Evolutionary conservation across 1,284 basidiomycete genomes (phyloP), one percentile per base, ranked within the genome.

Genomic region (Sphaerobolus stellatus): DNA sequence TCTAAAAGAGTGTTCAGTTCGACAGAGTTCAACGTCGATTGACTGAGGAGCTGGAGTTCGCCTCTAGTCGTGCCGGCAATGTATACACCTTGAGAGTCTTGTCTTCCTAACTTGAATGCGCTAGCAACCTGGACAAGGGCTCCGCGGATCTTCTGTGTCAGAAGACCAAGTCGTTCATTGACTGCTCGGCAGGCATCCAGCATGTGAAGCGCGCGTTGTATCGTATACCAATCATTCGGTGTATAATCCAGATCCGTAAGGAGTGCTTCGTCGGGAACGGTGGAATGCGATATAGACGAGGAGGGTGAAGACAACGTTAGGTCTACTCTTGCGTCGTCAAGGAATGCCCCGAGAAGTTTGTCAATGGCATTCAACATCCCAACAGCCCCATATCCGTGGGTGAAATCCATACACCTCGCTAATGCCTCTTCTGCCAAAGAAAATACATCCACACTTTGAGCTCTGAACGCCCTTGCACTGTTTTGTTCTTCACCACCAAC

Each of bases 241-340:
- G 88, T 87, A 64, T 96, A 96, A 69, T 97, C 93, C 58, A 94
- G 71, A 59, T 92, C 90, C 0, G 81, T 81, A 28, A 89, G 41
- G 11, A 43, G 71, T 45, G 87, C 85, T 40, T 80, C 81, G 50
- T 75, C 79, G 0, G 78, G 76, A 1, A 69, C 62, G 27, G 33
- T 18, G n/a, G n/a, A n/a, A n/a, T n/a, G n/a, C n/a, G n/a, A n/a
- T n/a, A n/a, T n/a, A 31, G 64, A 57, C 25, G 69, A 61, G 47
- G 25, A 40, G 13, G 66, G 58, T 20, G 70, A 62, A 4, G 74
- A 70, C n/a, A 75, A 68, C 9, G 74, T 71, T 54, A 88, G 69
- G 44, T 81, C 77, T 3, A 71, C 71, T n/a, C 80, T 80, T 71
- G 85, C 84, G 50, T 70, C 70, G 56, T 86, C 81, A 44, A 92